phyloP scores from a whole-genome alignment of 805 yeast species.

The Ascoidea rubescens region DNA sequence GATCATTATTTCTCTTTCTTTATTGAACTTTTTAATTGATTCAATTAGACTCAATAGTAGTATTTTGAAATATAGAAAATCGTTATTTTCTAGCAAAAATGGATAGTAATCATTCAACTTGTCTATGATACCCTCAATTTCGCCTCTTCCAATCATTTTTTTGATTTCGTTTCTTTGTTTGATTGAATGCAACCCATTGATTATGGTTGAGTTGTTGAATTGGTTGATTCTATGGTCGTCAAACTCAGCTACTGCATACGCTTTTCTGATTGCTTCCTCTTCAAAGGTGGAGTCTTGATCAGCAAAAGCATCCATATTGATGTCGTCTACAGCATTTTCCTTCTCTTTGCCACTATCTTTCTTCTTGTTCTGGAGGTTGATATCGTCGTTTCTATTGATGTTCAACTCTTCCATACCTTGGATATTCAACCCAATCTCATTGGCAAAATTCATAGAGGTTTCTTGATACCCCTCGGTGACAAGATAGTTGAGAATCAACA shows the following conservation, averaged over 20 bases:
- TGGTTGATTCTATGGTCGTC: background rate
- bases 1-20: constrained; percentile 13
- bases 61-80: constrained; percentile 56
- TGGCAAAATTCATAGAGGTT: constrained; percentile 48
- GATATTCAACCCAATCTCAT: constrained; percentile 28
- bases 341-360: background rate
- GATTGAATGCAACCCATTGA: constrained; percentile 35
- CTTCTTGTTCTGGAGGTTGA: background rate
- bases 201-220: constrained; percentile 2
- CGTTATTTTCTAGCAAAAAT: constrained; percentile 46
- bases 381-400: background rate
- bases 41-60: constrained; percentile 66
- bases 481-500: constrained; percentile 55
- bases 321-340: background rate
- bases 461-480: constrained; percentile 66
- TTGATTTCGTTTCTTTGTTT: constrained; percentile 39
- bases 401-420: background rate
- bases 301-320: no score
- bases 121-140: constrained; percentile 43
- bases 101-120: constrained; percentile 48
- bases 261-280: background rate
- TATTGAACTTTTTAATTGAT: constrained; percentile 48
- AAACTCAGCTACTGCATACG: background rate
- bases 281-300: background rate
- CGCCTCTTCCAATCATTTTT: constrained; percentile 39